Base-by-base conservation (phyloP, 495 filamentous ascomycete species). In the Sporormia fimetaria region DNA sequence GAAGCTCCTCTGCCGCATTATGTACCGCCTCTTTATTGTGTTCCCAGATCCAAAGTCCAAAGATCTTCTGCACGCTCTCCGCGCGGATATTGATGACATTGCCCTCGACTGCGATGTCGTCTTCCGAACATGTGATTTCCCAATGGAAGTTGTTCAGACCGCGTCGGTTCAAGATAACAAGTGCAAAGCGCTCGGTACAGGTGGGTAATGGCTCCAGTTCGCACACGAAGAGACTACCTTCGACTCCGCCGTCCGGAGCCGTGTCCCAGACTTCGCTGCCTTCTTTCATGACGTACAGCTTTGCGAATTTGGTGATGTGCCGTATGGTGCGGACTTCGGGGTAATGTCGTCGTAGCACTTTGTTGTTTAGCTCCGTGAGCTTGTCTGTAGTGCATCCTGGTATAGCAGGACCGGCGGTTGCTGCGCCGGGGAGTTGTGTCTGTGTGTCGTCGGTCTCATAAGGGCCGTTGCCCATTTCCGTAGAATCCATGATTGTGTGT, bases 201-300 rank as follows among this genome's bases (percentile, higher is more conserved):
- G 28, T 18, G 16, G 24, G 35, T 6, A 20, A 20, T 17, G 47
- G 42, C 5, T 38, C 33, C 38, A 76, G 71, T 38, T 77, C 66
- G 65, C 78, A 87, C 25, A 92, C 70, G 62, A 93, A 94, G 29
- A 93, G 65, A 2, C 79, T 79, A 31, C 87, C 87, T 59, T 92
- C 84, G 11, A 83, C 65, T 25, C 72, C 76, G 28, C 65, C n/a
- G n/a, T n/a, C n/a, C n/a, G n/a, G n/a, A n/a, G n/a, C n/a, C n/a
- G n/a, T n/a, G n/a, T n/a, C n/a, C n/a, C n/a, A n/a, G n/a, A n/a
- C n/a, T n/a, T n/a, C n/a, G n/a, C n/a, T n/a, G n/a, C 67, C 58
- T 85, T 88, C 51, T 88, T 78, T 87, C 87, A 94, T 40, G 51
- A 67, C 65, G 65, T 93, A 94, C 37, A 93, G 69, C 6, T 84